These are phyloP conservation scores for Pilasporangium apinafurcum DNA, from an alignment of 352 stramenopile species.

Conservation along the genomic window DNA sequence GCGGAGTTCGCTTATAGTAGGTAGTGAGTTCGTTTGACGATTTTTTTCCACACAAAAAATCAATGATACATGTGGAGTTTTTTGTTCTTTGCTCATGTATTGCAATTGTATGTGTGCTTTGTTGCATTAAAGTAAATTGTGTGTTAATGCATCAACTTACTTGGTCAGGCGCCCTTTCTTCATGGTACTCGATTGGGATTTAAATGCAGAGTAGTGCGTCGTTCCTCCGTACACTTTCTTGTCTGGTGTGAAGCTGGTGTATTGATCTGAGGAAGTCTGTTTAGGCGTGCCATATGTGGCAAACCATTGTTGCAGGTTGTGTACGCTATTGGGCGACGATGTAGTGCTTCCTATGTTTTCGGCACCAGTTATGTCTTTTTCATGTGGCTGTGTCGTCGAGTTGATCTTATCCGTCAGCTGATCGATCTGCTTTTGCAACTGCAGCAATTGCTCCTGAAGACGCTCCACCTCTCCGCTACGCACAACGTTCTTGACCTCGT, in stretches of 20 bases:
- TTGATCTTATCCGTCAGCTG: constrained; percentile 53
- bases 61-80: constrained; percentile 2
- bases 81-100: constrained; percentile 1
- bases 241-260: constrained; percentile 57
- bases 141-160: constrained; percentile 11
- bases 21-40: not conserved
- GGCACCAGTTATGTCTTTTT: constrained; percentile 1
- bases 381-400: constrained; percentile 1
- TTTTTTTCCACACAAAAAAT: constrained; percentile 4
- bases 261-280: constrained; percentile 34
- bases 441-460: constrained; percentile 46
- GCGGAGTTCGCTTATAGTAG: constrained; percentile 1
- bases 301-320: constrained; percentile 72
- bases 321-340: constrained; percentile 18
- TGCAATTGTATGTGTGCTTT: not conserved
- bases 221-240: constrained; percentile 75
- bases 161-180: constrained; percentile 71
- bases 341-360: not conserved
- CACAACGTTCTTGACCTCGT: constrained; percentile 44
- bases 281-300: constrained; percentile 58
- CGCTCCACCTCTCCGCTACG: constrained; percentile 51
- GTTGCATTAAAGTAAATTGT: not conserved
- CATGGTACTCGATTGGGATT: constrained; percentile 56
- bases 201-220: constrained; percentile 68
- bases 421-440: constrained; percentile 70